Base-by-base conservation (phyloP, 192 early-diverging fungal species). In the Pilobolus umbonatus region DNA sequence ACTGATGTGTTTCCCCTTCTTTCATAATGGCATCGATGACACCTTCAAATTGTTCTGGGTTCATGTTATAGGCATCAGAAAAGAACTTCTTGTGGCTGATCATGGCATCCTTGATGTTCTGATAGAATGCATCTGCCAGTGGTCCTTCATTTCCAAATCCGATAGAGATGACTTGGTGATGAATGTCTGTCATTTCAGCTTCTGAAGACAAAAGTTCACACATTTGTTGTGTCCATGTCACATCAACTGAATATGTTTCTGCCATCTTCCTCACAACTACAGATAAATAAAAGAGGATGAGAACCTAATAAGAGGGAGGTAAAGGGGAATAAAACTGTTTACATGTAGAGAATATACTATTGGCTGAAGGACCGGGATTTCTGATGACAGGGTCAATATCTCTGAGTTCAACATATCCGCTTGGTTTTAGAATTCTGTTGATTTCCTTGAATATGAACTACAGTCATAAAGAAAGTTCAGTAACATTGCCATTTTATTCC, bases 361-460 rank as follows among this genome's bases (percentile, higher is more conserved):
- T 35, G 24, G 50, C 57, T 5, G 47, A 29, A 24, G 67, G 67
- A 19, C 67, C 67, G 7, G 57, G 44, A 60, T 60, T 50, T 24
- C 48, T 34, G 14, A 69, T 46, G 6, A 38, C 45, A 9, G 67
- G 65, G 44, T 73, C 61, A 19, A 67, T 24, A 36, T 76, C 74
- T 19, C 67, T 49, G 12, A 76, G 14, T 60, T 76, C 74, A 22
- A 76, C 57, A 44, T 59, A 76, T 11, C 74, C 74, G 12, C 71
- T 63, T 26, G 74, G 74, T 59, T 69, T 69, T 8, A 64, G 29
- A 9, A 73, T 55, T 17, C 52, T 29, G 38, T 34, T 35, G 12
- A 54, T 54, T 22, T 54, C 52, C 14, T 35, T 19, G 24, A 54
- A 36, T 7, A 54, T 22, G 38, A 54, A 54, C 52, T 54, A 35